Evolutionary conservation across 2,329 filamentous ascomycete species (phyloP), one percentile per base, ranked within the genome.

Genomic region (Incumbomyces delicatus): DNA sequence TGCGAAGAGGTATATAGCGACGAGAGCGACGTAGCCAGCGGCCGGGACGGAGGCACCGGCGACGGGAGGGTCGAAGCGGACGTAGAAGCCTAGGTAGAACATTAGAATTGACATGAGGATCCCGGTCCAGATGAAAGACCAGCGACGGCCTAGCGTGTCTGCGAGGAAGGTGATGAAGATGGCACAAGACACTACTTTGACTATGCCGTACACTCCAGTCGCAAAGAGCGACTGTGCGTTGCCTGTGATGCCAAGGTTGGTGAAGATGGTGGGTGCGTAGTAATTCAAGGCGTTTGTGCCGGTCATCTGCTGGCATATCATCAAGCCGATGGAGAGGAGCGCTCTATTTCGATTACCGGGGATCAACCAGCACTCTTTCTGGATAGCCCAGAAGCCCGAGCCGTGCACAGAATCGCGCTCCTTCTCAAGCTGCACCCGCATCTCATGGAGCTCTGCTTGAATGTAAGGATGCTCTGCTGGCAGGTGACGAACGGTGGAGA

Each of bases 1-100:
- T 0, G 81, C 83, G 63, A 85, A 87, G 14, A 86, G 69, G 67
- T 81, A 87, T 49, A 87, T 83, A 60, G 78, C 83, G 18, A 82
- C 74, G 1, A 86, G 75, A 2, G 83, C 81, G 22, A 83, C 72
- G 57, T 85, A 85, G 22, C 83, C 83, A 2, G 83, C 80, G 0
- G 77, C 68, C 1, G 80, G 76, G 11, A 85, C 78, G 3, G 69
- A 57, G 2, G 67, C 58, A 10, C 74, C 77, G 2, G 61, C 56
- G 2, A 76, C 58, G 0, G 81, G 81, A 0, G 79, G 77, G 47
- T 73, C 66, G 46, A 80, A 73, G 34, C 80, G 73, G 41, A 84
- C 76, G 58, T 85, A 86, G 45, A 84, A 71, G n/a, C 81, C 83
- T 49, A 86, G 78, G 59, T 85, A 80, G 62, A 79, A 77, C 77